Percentiles rank a stretch among this genome's conserved stretches.
These are phyloP conservation scores for Vitis riparia DNA, from an alignment of 164 flowering plant genomes.

Conservation along the genomic window DNA sequence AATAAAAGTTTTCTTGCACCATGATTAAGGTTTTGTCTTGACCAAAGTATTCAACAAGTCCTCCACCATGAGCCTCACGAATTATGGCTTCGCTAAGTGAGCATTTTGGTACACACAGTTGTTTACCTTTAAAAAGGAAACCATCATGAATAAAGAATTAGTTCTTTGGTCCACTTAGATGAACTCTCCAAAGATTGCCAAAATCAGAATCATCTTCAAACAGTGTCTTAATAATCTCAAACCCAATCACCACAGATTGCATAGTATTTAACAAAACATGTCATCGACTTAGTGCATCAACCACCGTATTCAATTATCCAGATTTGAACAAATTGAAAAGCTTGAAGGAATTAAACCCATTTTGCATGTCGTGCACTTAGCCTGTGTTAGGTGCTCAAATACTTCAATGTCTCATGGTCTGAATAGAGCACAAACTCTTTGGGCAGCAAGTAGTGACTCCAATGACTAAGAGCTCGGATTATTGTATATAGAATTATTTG, in stretches of 20 bases:
- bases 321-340: not conserved
- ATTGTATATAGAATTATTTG: slow-evolving; percentile 10
- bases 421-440: slow-evolving; percentile 17
- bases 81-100: too few species aligned
- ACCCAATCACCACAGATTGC: not conserved
- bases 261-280: not conserved
- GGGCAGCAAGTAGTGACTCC: slow-evolving; percentile 5
- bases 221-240: not conserved
- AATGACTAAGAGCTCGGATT: slow-evolving; percentile 7
- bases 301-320: slow-evolving; percentile 3
- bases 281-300: slow-evolving; percentile 13
- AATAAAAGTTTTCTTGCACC: not conserved
- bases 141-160: not conserved
- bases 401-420: slow-evolving; percentile 16
- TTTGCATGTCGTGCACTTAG: not conserved
- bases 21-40: not conserved
- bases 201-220: not conserved
- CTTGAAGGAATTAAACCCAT: not conserved
- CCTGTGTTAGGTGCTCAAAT: not conserved
- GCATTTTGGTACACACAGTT: not conserved
- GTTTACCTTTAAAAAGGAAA: not conserved
- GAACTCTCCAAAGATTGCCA: not conserved
- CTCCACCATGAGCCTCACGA: not conserved
- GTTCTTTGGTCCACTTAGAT: not conserved
- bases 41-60: not conserved